phyloP scores from a whole-genome alignment of 2,329 filamentous ascomycete genomes.

The Beauveria caledonica region DNA sequence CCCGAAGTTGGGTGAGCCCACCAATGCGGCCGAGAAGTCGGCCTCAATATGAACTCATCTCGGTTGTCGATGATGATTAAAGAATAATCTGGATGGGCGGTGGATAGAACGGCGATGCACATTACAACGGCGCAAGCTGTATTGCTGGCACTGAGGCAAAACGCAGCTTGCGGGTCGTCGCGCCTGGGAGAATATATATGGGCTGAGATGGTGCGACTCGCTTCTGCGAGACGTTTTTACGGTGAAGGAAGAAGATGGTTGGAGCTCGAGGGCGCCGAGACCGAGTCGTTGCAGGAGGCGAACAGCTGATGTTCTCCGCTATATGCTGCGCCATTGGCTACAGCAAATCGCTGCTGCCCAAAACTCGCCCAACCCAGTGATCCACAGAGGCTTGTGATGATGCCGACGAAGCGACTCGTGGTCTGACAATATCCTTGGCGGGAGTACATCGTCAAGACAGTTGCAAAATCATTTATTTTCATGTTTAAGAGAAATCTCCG shows the following conservation, averaged over 20 bases:
- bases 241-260: neutral
- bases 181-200: neutral
- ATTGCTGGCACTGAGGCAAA: neutral
- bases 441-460: neutral
- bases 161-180: neutral
- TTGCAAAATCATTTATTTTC: too few species aligned
- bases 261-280: neutral
- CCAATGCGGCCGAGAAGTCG: conserved; percentile 57
- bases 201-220: neutral
- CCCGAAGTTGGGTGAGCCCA: conserved; percentile 42
- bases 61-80: conserved; percentile 71
- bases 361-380: neutral
- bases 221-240: neutral
- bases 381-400: neutral
- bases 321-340: conserved; percentile 2
- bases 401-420: neutral
- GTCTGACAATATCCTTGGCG: too few species aligned
- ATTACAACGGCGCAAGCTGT: conserved; percentile 62
- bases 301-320: conserved; percentile 4
- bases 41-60: conserved; percentile 62
- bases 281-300: neutral
- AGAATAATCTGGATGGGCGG: conserved; percentile 65
- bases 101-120: conserved; percentile 73
- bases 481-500: too few species aligned
- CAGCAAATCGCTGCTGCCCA: conserved; percentile 1